phyloP scores from a whole-genome alignment of 1,284 basidiomycete genomes.

The Phaffia rhodozyma region DNA sequence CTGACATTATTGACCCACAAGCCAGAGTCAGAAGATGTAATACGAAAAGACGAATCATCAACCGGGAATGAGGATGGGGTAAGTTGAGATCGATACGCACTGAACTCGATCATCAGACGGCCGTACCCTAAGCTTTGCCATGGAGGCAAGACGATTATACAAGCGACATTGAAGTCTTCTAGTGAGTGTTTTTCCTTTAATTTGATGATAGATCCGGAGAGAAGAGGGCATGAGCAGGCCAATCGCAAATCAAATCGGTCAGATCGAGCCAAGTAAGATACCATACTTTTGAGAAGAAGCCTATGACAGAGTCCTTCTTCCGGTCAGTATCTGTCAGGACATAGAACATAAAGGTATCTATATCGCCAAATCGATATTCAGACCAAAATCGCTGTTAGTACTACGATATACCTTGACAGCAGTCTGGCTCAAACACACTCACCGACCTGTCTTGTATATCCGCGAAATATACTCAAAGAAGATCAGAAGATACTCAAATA shows the following conservation, averaged over 20 bases:
- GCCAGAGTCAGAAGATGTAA: slow-evolving; percentile 5
- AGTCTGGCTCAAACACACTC: background rate
- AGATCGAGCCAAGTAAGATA: background rate
- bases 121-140: slow-evolving; percentile 84
- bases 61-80: background rate
- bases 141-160: slow-evolving; percentile 90
- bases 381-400: background rate
- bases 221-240: background rate
- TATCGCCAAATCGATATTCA: background rate
- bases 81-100: slow-evolving; percentile 39
- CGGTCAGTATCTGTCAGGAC: slow-evolving; percentile 77
- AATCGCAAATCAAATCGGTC: too few relatives aligned
- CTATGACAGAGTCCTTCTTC: slow-evolving; percentile 67
- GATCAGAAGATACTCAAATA: background rate
- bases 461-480: background rate
- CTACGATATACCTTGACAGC: background rate
- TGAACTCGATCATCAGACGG: slow-evolving; percentile 96
- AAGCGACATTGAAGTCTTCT: slow-evolving; percentile 94
- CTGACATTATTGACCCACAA: background rate
- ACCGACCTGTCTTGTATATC: background rate
- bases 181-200: slow-evolving; percentile 85
- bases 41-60: background rate
- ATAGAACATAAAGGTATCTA: slow-evolving; percentile 63
- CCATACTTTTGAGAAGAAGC: slow-evolving; percentile 84
- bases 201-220: slow-evolving; percentile 3